phyloP scores from a whole-genome alignment of 306 rosid genomes.

The Heteromeles arbutifolia region DNA sequence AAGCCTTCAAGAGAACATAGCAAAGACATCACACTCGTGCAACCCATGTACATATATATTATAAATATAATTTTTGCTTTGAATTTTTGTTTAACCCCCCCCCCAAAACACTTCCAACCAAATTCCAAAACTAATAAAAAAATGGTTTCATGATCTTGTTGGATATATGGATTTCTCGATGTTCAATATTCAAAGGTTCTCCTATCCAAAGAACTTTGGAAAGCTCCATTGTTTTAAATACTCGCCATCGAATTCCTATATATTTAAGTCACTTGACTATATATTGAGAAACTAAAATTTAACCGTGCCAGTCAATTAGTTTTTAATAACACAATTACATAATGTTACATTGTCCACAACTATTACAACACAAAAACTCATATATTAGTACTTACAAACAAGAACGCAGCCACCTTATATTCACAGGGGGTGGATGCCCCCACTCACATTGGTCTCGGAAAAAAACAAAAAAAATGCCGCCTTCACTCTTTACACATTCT shows the following conservation, averaged over 20 bases:
- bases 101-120: background rate
- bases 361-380: no score
- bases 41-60: background rate
- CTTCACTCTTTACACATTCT: no score
- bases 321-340: no score
- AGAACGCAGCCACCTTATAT: no score
- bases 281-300: background rate
- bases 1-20: conserved; percentile 14
- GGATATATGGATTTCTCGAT: background rate
- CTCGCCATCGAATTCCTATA: conserved; percentile 21
- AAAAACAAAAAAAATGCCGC: fast-evolving
- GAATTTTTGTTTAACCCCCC: background rate
- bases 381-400: no score
- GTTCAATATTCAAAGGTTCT: background rate
- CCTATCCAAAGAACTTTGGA: conserved; percentile 15
- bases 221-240: conserved; percentile 6
- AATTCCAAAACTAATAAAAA: background rate
- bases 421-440: no score
- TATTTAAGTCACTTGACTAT: background rate
- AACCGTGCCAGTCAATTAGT: background rate
- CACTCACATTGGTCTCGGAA: no score
- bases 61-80: background rate
- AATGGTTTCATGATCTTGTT: background rate
- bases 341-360: no score
- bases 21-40: conserved; percentile 20